Evolutionary conservation across 352 stramenopile genomes (phyloP), one percentile per base, ranked within the genome.

Genomic region (Thalassiosira mediterranea): DNA sequence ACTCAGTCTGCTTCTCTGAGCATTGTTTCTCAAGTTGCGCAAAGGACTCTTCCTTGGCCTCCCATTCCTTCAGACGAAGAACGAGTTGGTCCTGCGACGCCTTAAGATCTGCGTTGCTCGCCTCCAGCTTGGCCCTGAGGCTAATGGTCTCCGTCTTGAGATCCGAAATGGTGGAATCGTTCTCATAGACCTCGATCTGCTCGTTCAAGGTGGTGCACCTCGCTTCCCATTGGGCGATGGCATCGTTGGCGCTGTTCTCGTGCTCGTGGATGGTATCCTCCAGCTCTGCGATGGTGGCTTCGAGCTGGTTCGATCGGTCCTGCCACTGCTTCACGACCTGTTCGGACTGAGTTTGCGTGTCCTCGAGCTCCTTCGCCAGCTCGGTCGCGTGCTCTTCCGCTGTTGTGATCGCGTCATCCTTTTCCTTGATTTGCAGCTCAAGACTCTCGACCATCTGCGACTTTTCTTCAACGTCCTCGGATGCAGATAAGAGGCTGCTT

Each of bases 161-260:
- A 17, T 46, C 26, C 40, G 15, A 29, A 31, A 23, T 76, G 4
- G n/a, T 47, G 23, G 67, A 78, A 44, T 37, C 53, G n/a, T n/a
- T 1, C 37, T 83, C 67, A 10, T 75, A 61, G 3, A 21, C 60
- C 31, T 79, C 62, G 48, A 79, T 79, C 26, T 64, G 70, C 47
- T 76, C 68, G 48, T 81, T 74, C 28, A 86, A 64, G 28, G 48
- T 34, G 42, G 29, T 38, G 48, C 78, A 86, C 32, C 78, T 76
- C 29, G 59, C 53, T 64, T 89, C 81, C 84, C 84, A 90, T 58
- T 79, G 71, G 37, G 56, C 56, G 60, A 90, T 90, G n/a, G 76
- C 84, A 60, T 77, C 71, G 34, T 65, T 85, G 3, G 81, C 84
- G 53, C 79, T 57, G 4, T 52, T 56, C 44, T 83, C 54, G 53